Evolutionary conservation across 2,329 filamentous ascomycete species (phyloP), one percentile per base, ranked within the genome.

Genomic region (Xylariaceae sp.): DNA sequence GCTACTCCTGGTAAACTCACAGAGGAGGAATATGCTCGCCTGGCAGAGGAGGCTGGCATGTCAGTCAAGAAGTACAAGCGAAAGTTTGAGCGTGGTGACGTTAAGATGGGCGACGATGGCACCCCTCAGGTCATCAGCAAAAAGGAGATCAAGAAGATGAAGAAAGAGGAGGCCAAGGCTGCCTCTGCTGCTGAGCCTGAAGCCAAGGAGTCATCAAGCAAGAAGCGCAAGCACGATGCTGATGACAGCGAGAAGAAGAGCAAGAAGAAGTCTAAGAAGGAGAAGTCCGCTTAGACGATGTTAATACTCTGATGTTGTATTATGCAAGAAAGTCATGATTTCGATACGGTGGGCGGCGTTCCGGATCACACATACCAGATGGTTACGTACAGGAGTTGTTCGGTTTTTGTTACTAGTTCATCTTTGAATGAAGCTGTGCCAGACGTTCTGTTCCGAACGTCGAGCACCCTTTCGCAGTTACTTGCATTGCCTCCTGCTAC

Each of bases 21-120:
- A 64, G 84, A 80, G 71, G 80, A 75, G 62, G 82, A 85, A 62
- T 83, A 79, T 68, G 79, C 82, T 72, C 78, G 80, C 50, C 73
- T 87, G 51, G 89, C 89, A 47, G 83, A 82, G 61, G 80, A 82
- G 66, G 84, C 87, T 7, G 88, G 88, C 62, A 78, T 92, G 60
- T 88, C 86, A 6, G 82, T 89, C 56, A 85, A 84, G 77, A 88
- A 90, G 76, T 92, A 91, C 77, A 86, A 88, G 79, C 82, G 87
- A 73, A 91, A 91, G 80, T 85, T 85, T 66, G 88, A 89, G 75
- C 82, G 87, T 63, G 89, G 89, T 44, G 87, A 91, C 70, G 88
- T 92, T 64, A 79, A 84, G 71, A 77, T 91, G 64, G 81, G 80
- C 67, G 76, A 77, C 10, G 83, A 88, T 62, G 88, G 88, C 59